Evolutionary conservation across 176 grass and related monocot genomes (phyloP), one percentile per base, ranked within the genome.

Genomic region (Eleusine coracana): DNA sequence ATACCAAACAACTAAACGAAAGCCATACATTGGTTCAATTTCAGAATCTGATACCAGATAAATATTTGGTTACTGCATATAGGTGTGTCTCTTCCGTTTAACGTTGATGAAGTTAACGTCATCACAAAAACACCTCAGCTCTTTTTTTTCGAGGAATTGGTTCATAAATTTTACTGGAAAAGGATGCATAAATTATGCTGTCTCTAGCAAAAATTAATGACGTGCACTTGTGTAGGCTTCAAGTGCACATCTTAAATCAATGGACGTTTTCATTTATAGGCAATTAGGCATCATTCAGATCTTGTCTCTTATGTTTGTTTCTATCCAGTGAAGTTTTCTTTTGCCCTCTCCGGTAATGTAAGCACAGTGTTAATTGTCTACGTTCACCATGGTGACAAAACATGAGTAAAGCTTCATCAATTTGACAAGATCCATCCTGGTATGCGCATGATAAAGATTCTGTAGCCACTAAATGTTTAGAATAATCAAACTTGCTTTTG

Each of bases 401-500:
- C 13, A 31, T 70, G 28, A 58, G 42, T 18, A n/a, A 15, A 28
- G 38, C 27, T 45, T 23, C 52, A 23, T 31, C 58, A 42, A 17
- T 36, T 65, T 16, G 28, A 34, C 3, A 23, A 54, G 2, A 74
- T 48, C 13, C 25, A 9, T 55, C 3, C 7, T 62, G 48, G 44
- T 70, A n/a, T 77, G 48, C 12, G 31, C 2, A 37, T n/a, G 18
- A 20, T 2, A 36, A 27, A 79, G 55, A 73, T 15, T 39, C 36
- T 42, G 48, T 25, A 55, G 67, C 14, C 96, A 52, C 50, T 52
- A 52, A 52, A 52, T 52, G 13, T 52, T 39, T 56, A 44, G 10
- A 14, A 80, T 73, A 16, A 51, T 14, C 13, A 48, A 31, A 56
- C 8, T 48, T 16, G 46, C 34, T 17, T 77, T 39, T 38, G 4